A percentile compares a stretch with the other conserved stretches of the same genome.
These are phyloP conservation scores for Auricularia sp. DNA, from an alignment of 768 basidiomycete genomes.

Conservation along the genomic window DNA sequence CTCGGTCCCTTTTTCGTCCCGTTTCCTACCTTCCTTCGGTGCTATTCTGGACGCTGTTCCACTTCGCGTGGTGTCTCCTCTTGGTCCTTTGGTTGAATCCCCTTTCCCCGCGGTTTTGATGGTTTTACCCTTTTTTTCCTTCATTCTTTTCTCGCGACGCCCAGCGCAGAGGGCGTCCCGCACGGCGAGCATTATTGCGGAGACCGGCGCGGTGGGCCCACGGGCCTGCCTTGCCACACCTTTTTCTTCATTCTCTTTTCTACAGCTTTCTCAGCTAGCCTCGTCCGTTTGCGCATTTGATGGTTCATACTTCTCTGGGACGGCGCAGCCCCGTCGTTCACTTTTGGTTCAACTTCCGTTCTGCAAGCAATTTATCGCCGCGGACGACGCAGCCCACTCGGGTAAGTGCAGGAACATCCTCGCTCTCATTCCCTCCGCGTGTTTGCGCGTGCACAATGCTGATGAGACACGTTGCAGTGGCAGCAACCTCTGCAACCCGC, in stretches of 20 bases:
- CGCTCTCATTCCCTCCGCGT: no score
- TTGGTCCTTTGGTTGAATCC: not conserved
- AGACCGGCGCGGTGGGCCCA: not conserved
- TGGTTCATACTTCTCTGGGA: no score
- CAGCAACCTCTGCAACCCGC: no score
- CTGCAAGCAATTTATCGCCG: no score
- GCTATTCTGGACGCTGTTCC: not conserved
- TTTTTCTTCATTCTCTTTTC: not conserved
- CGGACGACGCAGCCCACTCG: no score
- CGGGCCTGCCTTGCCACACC: not conserved
- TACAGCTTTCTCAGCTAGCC: no score
- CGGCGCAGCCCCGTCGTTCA: no score
- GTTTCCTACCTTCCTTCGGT: not conserved
- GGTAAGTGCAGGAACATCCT: no score
- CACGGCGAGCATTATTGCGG: not conserved
- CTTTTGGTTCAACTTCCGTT: no score
- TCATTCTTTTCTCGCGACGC: not conserved
- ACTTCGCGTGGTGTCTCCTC: not conserved
- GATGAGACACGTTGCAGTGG: no score
- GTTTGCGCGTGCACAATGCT: no score
- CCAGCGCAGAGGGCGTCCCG: slow-evolving; percentile 1
- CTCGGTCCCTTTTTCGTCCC: not conserved
- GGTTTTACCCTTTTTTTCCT: not conserved
- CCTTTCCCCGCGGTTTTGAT: not conserved
- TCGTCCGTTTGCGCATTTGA: no score